Conservation (phyloP, 306 rosid species). For the Prunus kanzakura region DNA sequence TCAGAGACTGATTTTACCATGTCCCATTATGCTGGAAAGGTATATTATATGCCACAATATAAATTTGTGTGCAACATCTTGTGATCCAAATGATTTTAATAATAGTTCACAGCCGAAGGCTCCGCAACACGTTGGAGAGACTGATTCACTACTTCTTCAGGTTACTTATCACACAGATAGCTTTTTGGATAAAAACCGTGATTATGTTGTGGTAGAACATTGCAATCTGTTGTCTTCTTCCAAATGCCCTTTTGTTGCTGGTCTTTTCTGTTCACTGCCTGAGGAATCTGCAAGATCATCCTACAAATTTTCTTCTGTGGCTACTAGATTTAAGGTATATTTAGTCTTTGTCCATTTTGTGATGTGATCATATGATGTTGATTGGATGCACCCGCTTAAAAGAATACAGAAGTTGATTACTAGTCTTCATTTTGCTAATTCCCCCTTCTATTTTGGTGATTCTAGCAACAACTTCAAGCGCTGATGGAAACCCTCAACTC, state of each 20-base stretch:
- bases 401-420: neutral
- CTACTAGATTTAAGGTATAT: constrained; percentile 88
- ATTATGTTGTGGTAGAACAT: constrained; percentile 92
- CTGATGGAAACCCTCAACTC: constrained; percentile 84
- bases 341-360: neutral
- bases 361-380: neutral
- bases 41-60: constrained; percentile 24
- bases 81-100: constrained; percentile 9
- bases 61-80: constrained; percentile 12
- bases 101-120: neutral
- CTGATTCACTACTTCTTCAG: constrained; percentile 39
- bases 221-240: constrained; percentile 85
- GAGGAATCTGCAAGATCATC: constrained; percentile 95
- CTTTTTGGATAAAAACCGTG: constrained; percentile 93
- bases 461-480: constrained; percentile 97
- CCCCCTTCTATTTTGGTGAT: constrained; percentile 5
- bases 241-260: constrained; percentile 70
- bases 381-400: neutral
- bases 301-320: constrained; percentile 93
- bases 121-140: too few relatives aligned
- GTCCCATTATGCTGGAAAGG: constrained; percentile 99
- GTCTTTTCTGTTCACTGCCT: constrained; percentile 59
- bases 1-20: constrained; percentile 88
- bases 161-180: constrained; percentile 90
- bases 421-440: neutral